These are phyloP conservation scores for Rhizopus delemar DNA, from an alignment of 371 early-diverging fungal species.

Conservation along the genomic window DNA sequence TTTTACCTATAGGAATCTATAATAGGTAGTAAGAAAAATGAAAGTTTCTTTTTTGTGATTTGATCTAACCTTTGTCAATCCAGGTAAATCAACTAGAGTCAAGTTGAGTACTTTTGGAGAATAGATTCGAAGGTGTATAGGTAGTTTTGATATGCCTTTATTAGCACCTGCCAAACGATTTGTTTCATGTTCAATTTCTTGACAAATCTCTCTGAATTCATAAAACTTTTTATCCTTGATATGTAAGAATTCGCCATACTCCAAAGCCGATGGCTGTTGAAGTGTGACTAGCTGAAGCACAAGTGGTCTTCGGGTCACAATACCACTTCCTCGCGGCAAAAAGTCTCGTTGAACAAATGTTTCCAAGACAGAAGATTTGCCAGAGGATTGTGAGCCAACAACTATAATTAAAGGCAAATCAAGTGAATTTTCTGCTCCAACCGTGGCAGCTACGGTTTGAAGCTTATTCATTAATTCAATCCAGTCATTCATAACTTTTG, in stretches of 20 bases:
- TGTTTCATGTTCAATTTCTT: conserved; percentile 89
- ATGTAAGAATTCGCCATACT: conserved; percentile 77
- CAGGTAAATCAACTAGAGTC: conserved; percentile 93
- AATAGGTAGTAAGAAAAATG: not conserved
- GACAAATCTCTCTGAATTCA: conserved; percentile 78
- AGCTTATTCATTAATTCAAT: conserved; percentile 88
- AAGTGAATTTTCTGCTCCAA: conserved; percentile 70
- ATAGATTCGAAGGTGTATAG: conserved; percentile 87
- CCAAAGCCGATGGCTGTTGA: conserved; percentile 26
- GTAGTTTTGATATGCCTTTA: conserved; percentile 81
- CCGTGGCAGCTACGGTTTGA: conserved; percentile 86
- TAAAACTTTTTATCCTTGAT: conserved; percentile 72
- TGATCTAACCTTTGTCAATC: conserved; percentile 76
- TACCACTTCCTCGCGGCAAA: conserved; percentile 88
- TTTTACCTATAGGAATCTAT: conserved; percentile 16
- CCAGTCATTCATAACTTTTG: too few species aligned
- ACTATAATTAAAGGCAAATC: conserved; percentile 92
- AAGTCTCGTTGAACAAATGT: conserved; percentile 91
- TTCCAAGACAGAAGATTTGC: conserved; percentile 92
- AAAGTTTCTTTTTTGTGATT: not conserved
- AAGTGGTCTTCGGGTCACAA: conserved; percentile 91
- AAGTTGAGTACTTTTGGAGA: conserved; percentile 84
- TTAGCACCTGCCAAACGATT: conserved; percentile 81
- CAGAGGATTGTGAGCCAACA: conserved; percentile 86
- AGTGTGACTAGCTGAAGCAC: conserved; percentile 80